Percentiles rank a stretch among this genome's conserved stretches.
Evolutionary conservation across 2,329 filamentous ascomycete genomes (phyloP).

Genomic region (Neopestalotiopsis sp.): DNA sequence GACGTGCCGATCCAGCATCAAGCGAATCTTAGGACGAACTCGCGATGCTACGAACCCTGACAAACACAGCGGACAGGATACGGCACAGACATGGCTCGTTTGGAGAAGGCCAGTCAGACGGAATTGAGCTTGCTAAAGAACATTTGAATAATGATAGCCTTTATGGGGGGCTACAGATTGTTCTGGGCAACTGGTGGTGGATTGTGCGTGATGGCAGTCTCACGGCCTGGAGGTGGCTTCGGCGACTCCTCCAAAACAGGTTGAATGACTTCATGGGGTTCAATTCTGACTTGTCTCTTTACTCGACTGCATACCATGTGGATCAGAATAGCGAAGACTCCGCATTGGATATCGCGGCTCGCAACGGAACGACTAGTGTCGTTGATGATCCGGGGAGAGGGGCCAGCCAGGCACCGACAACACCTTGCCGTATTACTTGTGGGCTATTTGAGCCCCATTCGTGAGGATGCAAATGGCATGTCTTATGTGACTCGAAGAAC

Average conservation of each 20-base stretch:
- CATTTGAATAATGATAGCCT: neutral
- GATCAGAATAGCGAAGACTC: neutral
- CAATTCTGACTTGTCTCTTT: slow-evolving; percentile 1
- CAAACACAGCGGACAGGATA: neutral
- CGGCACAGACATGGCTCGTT: neutral
- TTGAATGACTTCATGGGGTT: slow-evolving; percentile 12
- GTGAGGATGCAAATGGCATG: neutral
- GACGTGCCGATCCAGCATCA: slow-evolving; percentile 47
- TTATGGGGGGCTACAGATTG: neutral
- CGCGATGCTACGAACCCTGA: slow-evolving; percentile 7
- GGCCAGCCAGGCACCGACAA: neutral
- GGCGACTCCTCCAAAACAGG: neutral
- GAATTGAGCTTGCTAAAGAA: neutral
- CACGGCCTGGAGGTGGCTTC: slow-evolving; percentile 11
- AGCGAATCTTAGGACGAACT: slow-evolving; percentile 21
- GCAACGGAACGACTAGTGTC: neutral
- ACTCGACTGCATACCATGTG: neutral
- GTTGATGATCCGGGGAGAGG: neutral
- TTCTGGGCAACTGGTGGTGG: slow-evolving; percentile 13
- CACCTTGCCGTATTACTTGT: neutral
- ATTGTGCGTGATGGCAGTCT: neutral
- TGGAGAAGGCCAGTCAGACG: neutral
- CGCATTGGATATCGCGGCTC: neutral
- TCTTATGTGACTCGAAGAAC: neutral
- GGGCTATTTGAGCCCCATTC: neutral